Percentiles rank a stretch among this genome's conserved stretches.
phyloP scores from a whole-genome alignment of 495 filamentous ascomycete genomes.

The Hypomontagnella monticulosa region DNA sequence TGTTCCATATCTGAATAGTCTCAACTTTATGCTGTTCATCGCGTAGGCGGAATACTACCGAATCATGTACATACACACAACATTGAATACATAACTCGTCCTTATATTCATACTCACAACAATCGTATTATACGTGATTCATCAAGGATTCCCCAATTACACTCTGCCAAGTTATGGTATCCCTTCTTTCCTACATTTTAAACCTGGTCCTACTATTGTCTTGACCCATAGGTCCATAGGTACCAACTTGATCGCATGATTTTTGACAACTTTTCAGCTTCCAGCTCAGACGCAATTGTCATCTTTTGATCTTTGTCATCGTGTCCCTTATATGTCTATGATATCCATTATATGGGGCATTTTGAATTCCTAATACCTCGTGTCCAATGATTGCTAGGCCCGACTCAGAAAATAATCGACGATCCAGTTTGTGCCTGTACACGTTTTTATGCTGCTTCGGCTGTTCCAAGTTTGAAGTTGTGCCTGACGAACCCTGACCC shows the following conservation, averaged over 20 bases:
- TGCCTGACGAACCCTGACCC: conserved; percentile 34
- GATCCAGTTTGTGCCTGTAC: conserved; percentile 19
- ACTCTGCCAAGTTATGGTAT: conserved; percentile 11
- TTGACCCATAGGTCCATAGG: conserved; percentile 5
- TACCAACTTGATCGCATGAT: conserved; percentile 18
- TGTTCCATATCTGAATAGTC: conserved; percentile 20
- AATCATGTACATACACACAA: background rate
- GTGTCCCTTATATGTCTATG: background rate
- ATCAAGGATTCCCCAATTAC: conserved; percentile 8
- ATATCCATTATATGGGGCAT: background rate
- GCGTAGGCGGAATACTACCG: background rate
- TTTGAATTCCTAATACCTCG: background rate
- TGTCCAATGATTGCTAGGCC: conserved; percentile 5
- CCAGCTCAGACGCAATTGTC: conserved; percentile 11
- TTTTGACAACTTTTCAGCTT: conserved; percentile 6
- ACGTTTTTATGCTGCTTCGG: conserved; percentile 29
- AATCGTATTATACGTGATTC: conserved; percentile 4
- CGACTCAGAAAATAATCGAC: conserved; percentile 18
- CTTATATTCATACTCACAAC: no score
- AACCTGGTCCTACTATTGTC: background rate
- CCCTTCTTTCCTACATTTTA: background rate
- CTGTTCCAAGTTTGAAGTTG: conserved; percentile 37
- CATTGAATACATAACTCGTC: no score
- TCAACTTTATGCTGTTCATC: conserved; percentile 25
- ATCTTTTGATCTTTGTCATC: background rate